phyloP scores from a whole-genome alignment of 1,139 yeast species.

The Keqinozyma sinolaborantium region DNA sequence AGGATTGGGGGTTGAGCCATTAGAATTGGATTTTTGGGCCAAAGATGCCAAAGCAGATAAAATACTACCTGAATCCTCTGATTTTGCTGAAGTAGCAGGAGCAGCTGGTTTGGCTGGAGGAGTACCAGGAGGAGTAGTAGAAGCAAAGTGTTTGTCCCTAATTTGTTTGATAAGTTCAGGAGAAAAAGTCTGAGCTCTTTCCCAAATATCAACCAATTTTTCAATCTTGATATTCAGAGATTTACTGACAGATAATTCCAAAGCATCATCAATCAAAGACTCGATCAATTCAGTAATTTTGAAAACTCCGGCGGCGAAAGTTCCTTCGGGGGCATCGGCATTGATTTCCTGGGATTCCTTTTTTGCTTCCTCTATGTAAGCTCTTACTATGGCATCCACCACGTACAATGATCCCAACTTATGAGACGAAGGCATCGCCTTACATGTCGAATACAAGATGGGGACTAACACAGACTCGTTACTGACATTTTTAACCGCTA shows the following conservation, averaged over 20 bases:
- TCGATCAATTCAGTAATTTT: conserved; percentile 58
- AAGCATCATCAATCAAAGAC: conserved; percentile 56
- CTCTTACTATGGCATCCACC: conserved; percentile 89
- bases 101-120: conserved; percentile 39
- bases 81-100: conserved; percentile 17
- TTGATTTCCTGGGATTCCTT: conserved; percentile 44
- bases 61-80: conserved; percentile 53
- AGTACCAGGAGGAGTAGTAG: conserved; percentile 54
- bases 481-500: conserved; percentile 64
- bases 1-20: conserved; percentile 19
- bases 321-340: conserved; percentile 60
- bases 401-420: conserved; percentile 90
- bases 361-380: conserved; percentile 72
- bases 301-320: conserved; percentile 70
- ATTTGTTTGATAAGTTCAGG: conserved; percentile 52
- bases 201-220: conserved; percentile 92
- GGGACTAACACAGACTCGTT: conserved; percentile 59
- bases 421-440: conserved; percentile 72
- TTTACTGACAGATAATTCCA: conserved; percentile 48
- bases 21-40: conserved; percentile 33
- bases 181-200: conserved; percentile 74
- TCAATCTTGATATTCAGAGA: conserved; percentile 67
- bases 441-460: conserved; percentile 64
- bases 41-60: conserved; percentile 64
- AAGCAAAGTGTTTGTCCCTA: conserved; percentile 56